Conservation (phyloP, 441 rosid genomes). For the Populus hybrid region DNA sequence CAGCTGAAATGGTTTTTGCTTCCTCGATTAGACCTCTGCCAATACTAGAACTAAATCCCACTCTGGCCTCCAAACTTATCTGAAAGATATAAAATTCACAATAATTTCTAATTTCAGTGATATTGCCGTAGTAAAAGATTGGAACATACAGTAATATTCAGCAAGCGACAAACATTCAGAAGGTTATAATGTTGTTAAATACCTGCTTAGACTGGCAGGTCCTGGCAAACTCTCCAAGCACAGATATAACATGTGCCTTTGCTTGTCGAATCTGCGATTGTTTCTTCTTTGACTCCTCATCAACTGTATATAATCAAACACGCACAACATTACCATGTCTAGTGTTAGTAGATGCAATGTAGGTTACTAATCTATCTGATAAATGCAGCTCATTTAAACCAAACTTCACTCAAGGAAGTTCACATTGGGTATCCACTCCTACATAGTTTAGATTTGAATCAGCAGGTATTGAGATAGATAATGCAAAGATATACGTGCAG, state of each 20-base stretch:
- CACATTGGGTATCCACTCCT: background rate
- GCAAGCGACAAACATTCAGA: background rate
- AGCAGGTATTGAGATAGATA: background rate
- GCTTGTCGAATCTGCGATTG: constrained; percentile 58
- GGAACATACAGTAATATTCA: background rate
- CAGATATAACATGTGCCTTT: constrained; percentile 77
- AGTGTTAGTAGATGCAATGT: too few species aligned
- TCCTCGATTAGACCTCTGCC: constrained; percentile 67
- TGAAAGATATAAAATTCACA: constrained; percentile 13
- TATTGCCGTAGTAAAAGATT: background rate
- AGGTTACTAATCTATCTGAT: too few species aligned
- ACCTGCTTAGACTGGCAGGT: constrained; percentile 64
- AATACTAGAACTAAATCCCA: constrained; percentile 55
- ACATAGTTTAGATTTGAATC: background rate
- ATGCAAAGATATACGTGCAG: background rate
- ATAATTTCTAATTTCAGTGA: background rate
- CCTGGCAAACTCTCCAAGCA: constrained; percentile 68
- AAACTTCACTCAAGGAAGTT: background rate
- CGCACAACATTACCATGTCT: background rate
- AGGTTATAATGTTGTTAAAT: background rate
- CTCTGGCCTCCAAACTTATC: constrained; percentile 86
- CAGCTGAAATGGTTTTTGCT: constrained; percentile 69
- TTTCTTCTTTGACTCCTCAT: constrained; percentile 45
- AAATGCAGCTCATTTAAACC: too few species aligned
- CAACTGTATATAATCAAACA: constrained; percentile 28